Percentiles rank a stretch among this genome's conserved stretches.
Evolutionary conservation across 2,329 filamentous ascomycete species (phyloP).

Genomic region (Eutypella sp.): DNA sequence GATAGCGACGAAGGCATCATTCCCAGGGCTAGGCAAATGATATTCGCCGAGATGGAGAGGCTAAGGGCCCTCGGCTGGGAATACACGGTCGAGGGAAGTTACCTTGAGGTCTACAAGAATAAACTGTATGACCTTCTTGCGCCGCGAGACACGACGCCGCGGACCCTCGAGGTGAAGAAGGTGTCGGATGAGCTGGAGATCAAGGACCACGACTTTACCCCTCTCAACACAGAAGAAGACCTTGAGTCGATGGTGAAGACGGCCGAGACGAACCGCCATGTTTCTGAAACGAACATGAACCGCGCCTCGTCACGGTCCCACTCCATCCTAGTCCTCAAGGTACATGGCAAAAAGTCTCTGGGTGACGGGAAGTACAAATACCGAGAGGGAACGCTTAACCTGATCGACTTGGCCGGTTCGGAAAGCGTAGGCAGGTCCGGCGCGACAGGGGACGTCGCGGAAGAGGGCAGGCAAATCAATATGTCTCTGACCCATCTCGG

Average conservation of each 20-base stretch:
- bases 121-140: slow-evolving; percentile 84
- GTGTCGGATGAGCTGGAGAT: slow-evolving; percentile 26
- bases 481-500: slow-evolving; percentile 86
- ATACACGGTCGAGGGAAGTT: slow-evolving; percentile 91
- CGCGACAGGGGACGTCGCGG: slow-evolving; percentile 80
- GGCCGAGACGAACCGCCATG: slow-evolving; percentile 81
- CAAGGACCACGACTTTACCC: slow-evolving; percentile 28
- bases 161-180: slow-evolving; percentile 36
- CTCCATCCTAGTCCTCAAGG: slow-evolving; percentile 90
- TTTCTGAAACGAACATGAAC: slow-evolving; percentile 96
- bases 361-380: slow-evolving; percentile 65
- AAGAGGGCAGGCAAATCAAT: slow-evolving; percentile 97
- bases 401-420: slow-evolving; percentile 91
- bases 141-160: slow-evolving; percentile 67
- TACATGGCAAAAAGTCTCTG: slow-evolving; percentile 59
- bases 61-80: slow-evolving; percentile 89
- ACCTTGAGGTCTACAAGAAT: slow-evolving; percentile 98
- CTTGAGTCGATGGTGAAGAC: slow-evolving; percentile 76
- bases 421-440: slow-evolving; percentile 70
- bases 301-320: slow-evolving; percentile 91
- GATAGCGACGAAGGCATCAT: slow-evolving; percentile 83
- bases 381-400: slow-evolving; percentile 88
- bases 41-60: slow-evolving; percentile 80
- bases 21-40: slow-evolving; percentile 84
- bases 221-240: slow-evolving; percentile 71